Evolutionary conservation across 2,329 filamentous ascomycete genomes (phyloP), one percentile per base, ranked within the genome.

Genomic region (Fusarium buharicum): DNA sequence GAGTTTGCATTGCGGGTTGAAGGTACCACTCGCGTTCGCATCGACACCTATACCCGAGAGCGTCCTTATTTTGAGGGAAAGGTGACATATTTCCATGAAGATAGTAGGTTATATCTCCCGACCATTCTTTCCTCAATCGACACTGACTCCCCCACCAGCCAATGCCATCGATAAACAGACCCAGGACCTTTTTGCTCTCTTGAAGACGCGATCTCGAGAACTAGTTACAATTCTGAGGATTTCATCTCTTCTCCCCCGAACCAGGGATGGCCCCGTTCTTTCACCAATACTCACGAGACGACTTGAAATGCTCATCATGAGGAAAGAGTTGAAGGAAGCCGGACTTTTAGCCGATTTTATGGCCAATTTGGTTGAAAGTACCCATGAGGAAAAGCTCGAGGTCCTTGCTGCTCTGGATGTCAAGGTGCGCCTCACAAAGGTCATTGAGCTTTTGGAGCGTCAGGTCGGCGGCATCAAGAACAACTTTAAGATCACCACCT

Each of bases 281-380:
- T 93, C 93, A 4, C 93, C 94, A 1, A 80, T 94, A n/a, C 84
- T 98, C 48, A 92, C 92, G 0, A 87, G 93, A 46, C 87, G 93
- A 48, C 85, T 99, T 38, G 93, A 98, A 71, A 79, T 93, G 49
- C 95, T 92, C 75, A 97, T 99, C 63, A 84, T 88, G 28, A 88
- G 90, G 74, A 96, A 95, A 73, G 88, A 92, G 56, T 75, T 95
- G 46, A 82, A 86, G 37, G 93, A 98, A 67, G 93, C 93, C 2
- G 94, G 94, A 3, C 80, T 87, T 9, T 82, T 99, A 10, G 94
- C 95, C 7, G 95, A 99, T 74, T 98, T 98, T 74, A 97, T 99
- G 92, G 90, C 92, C 34, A 96, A 97, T 73, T 85, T 98, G 20
- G 86, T 96, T 3, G 92, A 97, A 62, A 89, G 90, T 46, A 90